A percentile compares a stretch with the other conserved stretches of the same genome.
phyloP scores from a whole-genome alignment of 371 early-diverging fungal genomes.

The Lichtheimia corymbifera region DNA sequence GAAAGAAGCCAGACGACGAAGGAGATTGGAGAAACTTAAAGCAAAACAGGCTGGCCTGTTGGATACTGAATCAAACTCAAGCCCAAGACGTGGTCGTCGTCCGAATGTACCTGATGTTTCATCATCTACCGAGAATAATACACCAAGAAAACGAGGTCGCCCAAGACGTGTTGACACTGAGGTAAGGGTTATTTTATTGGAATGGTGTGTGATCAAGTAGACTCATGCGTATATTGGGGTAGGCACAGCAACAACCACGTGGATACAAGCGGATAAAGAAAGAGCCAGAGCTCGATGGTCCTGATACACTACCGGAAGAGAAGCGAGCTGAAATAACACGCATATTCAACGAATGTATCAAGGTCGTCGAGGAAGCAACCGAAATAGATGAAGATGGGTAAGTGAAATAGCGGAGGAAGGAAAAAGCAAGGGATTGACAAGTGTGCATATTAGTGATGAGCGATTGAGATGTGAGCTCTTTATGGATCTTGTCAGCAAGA shows the following conservation, averaged over 20 bases:
- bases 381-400: slow-evolving; percentile 49
- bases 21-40: slow-evolving; percentile 10
- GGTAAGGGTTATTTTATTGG: background rate
- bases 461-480: slow-evolving; percentile 65
- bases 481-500: slow-evolving; percentile 64
- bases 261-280: slow-evolving; percentile 6
- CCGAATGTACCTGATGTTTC: background rate
- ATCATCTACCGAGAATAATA: background rate
- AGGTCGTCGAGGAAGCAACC: slow-evolving; percentile 53
- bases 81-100: background rate
- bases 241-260: too few species aligned
- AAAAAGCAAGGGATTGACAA: background rate
- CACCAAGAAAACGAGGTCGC: slow-evolving; percentile 16
- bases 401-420: background rate
- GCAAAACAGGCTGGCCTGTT: background rate
- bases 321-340: slow-evolving; percentile 52
- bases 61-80: background rate
- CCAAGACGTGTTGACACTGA: slow-evolving; percentile 13
- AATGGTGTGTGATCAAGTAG: too few species aligned
- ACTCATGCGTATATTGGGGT: too few species aligned
- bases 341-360: slow-evolving; percentile 50
- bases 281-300: slow-evolving; percentile 13
- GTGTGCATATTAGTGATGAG: slow-evolving; percentile 15
- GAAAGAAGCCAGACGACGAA: slow-evolving; percentile 18
- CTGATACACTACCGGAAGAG: slow-evolving; percentile 11